These are phyloP conservation scores for Sordariomycetes sp. DNA, from an alignment of 2,329 filamentous ascomycete genomes.

Conservation along the genomic window DNA sequence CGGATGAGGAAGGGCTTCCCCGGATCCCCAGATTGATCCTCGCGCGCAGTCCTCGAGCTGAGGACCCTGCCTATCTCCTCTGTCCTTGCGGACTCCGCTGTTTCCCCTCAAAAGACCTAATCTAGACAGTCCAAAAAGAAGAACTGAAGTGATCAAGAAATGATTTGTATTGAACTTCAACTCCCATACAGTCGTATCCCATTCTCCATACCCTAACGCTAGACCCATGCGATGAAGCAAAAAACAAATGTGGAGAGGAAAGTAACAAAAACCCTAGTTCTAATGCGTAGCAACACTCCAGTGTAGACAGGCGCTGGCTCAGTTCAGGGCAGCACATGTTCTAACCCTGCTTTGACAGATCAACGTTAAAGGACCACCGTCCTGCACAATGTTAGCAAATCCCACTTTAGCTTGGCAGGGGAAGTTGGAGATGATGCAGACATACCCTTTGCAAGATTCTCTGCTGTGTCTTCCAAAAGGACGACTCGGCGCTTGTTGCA, in stretches of 20 bases:
- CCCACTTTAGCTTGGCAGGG: background rate
- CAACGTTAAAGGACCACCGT: background rate
- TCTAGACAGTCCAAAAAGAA: background rate
- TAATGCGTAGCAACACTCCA: background rate
- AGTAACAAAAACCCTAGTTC: background rate
- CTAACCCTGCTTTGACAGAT: background rate
- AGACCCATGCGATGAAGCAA: background rate
- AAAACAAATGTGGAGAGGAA: background rate
- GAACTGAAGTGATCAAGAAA: background rate
- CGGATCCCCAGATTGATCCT: too few relatives aligned
- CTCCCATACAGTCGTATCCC: background rate
- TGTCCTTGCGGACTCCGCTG: too few relatives aligned
- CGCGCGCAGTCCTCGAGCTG: too few relatives aligned
- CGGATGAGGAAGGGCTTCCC: too few relatives aligned
- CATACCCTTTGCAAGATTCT: conserved; percentile 77
- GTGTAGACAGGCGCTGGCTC: background rate
- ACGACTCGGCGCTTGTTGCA: conserved; percentile 90
- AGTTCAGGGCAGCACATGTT: background rate
- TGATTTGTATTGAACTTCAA: background rate
- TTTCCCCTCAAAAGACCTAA: background rate
- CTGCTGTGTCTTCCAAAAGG: conserved; percentile 81
- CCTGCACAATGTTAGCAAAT: background rate
- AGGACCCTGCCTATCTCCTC: too few relatives aligned
- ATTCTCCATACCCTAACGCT: background rate
- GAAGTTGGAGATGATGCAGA: background rate